phyloP scores from a whole-genome alignment of 148 eudicot genomes.

The Rhododendron kiyosumense region DNA sequence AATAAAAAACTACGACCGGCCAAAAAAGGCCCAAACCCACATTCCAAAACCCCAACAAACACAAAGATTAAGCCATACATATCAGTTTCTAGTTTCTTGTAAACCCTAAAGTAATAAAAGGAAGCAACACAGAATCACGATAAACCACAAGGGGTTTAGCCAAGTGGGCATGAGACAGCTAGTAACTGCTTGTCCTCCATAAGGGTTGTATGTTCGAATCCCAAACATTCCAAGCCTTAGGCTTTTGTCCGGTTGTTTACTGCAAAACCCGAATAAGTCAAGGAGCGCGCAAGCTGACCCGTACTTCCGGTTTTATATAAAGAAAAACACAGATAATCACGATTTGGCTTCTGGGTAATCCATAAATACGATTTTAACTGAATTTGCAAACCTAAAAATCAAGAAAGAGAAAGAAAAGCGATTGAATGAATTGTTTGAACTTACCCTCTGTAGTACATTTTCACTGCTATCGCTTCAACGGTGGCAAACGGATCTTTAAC shows the following conservation, averaged over 20 bases:
- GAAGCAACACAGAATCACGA: neutral
- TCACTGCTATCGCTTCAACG: neutral
- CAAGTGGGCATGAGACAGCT: neutral
- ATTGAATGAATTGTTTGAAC: neutral
- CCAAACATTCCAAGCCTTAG: neutral
- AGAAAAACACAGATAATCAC: neutral
- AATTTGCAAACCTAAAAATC: neutral
- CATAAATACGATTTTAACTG: neutral
- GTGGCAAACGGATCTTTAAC: neutral
- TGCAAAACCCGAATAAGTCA: neutral
- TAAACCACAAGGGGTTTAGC: neutral
- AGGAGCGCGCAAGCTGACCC: neutral
- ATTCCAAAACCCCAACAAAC: neutral
- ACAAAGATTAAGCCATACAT: neutral
- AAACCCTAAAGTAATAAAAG: neutral
- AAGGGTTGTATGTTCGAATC: neutral
- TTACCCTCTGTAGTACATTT: slow-evolving; percentile 2
- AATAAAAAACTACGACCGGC: neutral
- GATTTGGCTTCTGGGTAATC: neutral
- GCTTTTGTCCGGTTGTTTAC: neutral
- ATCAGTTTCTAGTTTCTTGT: neutral
- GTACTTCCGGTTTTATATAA: neutral
- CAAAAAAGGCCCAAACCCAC: neutral
- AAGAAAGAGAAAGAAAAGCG: neutral
- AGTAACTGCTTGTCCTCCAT: neutral